phyloP scores from a whole-genome alignment of 208 protist species.

The Crithidia fasciculata region DNA sequence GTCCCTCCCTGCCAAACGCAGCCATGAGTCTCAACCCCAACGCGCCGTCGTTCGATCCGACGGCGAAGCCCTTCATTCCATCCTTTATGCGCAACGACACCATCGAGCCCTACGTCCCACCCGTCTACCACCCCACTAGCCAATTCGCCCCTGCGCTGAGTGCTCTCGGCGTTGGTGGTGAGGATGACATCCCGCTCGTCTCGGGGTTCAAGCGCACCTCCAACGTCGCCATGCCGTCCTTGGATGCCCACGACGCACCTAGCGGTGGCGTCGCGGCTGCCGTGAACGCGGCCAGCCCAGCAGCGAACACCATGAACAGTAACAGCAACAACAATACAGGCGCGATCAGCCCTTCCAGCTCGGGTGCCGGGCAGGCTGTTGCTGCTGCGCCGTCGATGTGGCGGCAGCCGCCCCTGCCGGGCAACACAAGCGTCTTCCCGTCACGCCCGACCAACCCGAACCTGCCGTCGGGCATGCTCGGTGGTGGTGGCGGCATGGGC shows the following conservation, averaged over 20 bases:
- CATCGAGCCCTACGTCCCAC: conserved; percentile 20
- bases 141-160: conserved; percentile 28
- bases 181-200: conserved; percentile 37
- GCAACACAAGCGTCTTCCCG: conserved; percentile 19
- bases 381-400: conserved; percentile 11
- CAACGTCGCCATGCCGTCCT: neutral
- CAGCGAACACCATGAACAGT: too few species aligned
- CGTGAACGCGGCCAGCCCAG: too few species aligned
- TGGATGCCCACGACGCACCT: conserved; percentile 19
- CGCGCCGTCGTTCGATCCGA: conserved; percentile 68
- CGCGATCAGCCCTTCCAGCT: neutral
- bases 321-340: neutral
- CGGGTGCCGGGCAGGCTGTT: neutral
- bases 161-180: conserved; percentile 4
- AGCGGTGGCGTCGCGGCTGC: neutral
- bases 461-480: neutral
- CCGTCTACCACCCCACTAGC: conserved; percentile 28
- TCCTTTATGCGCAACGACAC: conserved; percentile 23
- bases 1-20: neutral
- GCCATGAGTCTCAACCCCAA: conserved; percentile 63
- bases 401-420: neutral
- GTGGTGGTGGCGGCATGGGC: conserved; percentile 1
- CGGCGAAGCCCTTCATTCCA: conserved; percentile 40
- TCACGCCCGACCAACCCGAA: neutral
- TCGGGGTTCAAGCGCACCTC: conserved; percentile 33